Base-by-base conservation (phyloP, 768 basidiomycete species). In the Calvatia gigantea region DNA sequence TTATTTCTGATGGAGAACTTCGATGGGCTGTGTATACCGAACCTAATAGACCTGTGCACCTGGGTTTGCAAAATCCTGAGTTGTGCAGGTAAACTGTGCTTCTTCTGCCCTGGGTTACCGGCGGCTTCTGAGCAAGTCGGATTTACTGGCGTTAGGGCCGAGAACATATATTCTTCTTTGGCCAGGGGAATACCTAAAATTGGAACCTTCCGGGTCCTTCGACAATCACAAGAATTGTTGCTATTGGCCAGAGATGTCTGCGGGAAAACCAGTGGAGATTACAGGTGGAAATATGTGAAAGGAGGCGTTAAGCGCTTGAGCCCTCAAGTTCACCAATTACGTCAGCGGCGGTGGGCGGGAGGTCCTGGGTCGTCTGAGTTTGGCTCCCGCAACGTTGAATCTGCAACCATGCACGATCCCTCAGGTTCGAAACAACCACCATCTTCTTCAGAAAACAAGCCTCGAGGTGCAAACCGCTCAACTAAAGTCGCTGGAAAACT, bases 401-500 rank as follows among this genome's bases (percentile, higher is more conserved):
- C 23, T 29, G 28, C 38, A 21, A 31, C 45, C 28, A 56, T 56
- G 54, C 54, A 47, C 46, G 42, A 55, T 42, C 28, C 37, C 15
- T n/a, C 54, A 31, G 43, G 38, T 33, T 33, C 54, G 7, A 47
- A 47, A 33, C 37, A 46, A 32, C 35, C 60, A 15, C 7, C 31
- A 23, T 43, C 55, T 6, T 28, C 54, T 27, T 49, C 65, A 12
- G 84, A 86, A 58, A 68, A 74, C 9, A 89, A 87, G 62, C 71
- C 77, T 19, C 78, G 88, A 51, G 87, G 88, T 0, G 87, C 88
- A 12, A 89, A 90, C 62, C 77, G 89, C 60, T 85, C 87, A 17
- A 90, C 89, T 0, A 91, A 91, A 66, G 82, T 87, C 7, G 85
- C 86, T 11, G 89, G 90, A 41, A 94, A 94, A 68, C 82, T 94